These are phyloP conservation scores for Fusarium sambucinum DNA, from an alignment of 2,329 filamentous ascomycete species.

Conservation along the genomic window DNA sequence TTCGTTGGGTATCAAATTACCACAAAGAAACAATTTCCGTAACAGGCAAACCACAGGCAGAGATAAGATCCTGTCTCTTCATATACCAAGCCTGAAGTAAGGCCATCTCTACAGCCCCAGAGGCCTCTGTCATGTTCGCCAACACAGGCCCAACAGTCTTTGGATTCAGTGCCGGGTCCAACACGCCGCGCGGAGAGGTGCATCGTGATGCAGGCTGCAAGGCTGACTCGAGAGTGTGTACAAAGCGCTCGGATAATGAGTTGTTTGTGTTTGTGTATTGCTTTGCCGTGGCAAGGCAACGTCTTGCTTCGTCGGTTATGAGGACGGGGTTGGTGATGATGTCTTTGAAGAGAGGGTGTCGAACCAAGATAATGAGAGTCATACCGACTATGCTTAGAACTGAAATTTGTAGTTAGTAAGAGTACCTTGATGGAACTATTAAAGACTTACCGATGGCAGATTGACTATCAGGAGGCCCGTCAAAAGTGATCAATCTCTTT, in stretches of 20 bases:
- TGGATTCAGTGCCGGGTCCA: conserved; percentile 42
- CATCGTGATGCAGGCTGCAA: conserved; percentile 34
- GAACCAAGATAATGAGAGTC: conserved; percentile 42
- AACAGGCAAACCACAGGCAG: conserved; percentile 23
- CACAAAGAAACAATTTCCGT: conserved; percentile 42
- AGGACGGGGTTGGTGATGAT: conserved; percentile 34
- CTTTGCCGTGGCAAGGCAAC: conserved; percentile 42
- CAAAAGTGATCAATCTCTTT: conserved; percentile 36
- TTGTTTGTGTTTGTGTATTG: conserved; percentile 33
- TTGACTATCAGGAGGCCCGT: conserved; percentile 42
- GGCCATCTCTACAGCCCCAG: conserved; percentile 35
- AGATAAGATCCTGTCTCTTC: conserved; percentile 21
- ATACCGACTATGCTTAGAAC: conserved; percentile 44
- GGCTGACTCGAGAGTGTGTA: conserved; percentile 32
- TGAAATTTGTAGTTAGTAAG: conserved; percentile 16
- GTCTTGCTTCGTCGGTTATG: conserved; percentile 35
- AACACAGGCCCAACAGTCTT: conserved; percentile 17
- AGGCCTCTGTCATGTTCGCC: conserved; percentile 18
- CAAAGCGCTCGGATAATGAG: conserved; percentile 33
- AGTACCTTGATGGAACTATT: accelerated
- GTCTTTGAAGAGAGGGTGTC: conserved; percentile 40
- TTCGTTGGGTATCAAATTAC: conserved; percentile 20
- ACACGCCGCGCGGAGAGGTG: conserved; percentile 16
- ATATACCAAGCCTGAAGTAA: conserved; percentile 44
- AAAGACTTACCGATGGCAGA: conserved; percentile 39